Base-by-base conservation (phyloP, 1,284 basidiomycete species). In the Porphyrellus sp. region DNA sequence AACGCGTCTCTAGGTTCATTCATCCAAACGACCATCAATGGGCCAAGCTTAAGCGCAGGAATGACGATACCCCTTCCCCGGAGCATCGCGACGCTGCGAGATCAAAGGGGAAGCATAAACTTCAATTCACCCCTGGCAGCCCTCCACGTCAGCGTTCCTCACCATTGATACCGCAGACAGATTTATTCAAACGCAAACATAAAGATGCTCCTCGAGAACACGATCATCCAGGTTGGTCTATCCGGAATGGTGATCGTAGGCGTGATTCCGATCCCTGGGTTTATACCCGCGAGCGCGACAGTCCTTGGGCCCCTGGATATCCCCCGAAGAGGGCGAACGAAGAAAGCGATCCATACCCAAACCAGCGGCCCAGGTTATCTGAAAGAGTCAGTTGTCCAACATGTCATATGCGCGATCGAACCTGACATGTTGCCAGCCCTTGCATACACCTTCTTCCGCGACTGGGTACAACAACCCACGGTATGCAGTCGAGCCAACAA, bases 1-100 rank as follows among this genome's bases (percentile, higher is more conserved):
- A 55, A 53, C 48, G 24, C 18, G 27, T 45, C n/a, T 56, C 51
- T 56, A 82, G 79, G 28, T 82, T 80, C 59, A 72, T 81, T 37
- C 79, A 81, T 55, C 79, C 80, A 27, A 68, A 62, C 39, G 78
- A 81, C 59, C 53, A 66, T 34, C 70, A 74, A 50, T 79, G 78
- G 79, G 58, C 63, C 18, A 69, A 67, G 45, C 52, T 68, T 20
- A 70, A 60, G 28, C 56, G 57, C 52, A 59, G 57, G 35, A 55
- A 41, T 21, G 52, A 57, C 12, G 54, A 49, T 33, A 52, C 56
- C 15, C 55, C 61, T 21, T 56, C 52, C 8, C 57, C 61, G 12
- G 52, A 55, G 43, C 43, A 48, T 47, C 57, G 55, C 28, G 65
- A 69, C 39, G 5, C 31, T 16, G 51, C 27, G 21, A 56, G 54